Conservation (phyloP, 78 protist species). For the Neovahlkampfia damariscottae region DNA sequence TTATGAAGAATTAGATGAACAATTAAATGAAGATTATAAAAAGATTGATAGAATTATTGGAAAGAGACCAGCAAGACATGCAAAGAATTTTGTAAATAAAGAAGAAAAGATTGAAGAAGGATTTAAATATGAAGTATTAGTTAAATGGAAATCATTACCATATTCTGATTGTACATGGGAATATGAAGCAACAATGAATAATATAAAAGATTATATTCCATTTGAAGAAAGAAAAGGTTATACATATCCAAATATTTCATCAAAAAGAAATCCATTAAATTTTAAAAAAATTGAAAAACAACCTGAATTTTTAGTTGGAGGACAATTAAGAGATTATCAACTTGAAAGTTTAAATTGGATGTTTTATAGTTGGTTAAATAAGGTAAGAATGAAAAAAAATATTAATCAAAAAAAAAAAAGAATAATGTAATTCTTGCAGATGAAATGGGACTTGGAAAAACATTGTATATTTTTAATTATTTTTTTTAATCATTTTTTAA, state of each 20-base stretch:
- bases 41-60: neutral
- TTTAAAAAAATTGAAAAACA: neutral
- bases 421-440: slow-evolving; percentile 35
- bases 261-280: neutral
- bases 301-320: neutral
- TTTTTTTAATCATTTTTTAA: too few relatives aligned
- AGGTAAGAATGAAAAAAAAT: slow-evolving; percentile 56
- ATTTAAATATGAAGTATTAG: neutral
- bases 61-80: neutral
- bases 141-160: slow-evolving; percentile 50
- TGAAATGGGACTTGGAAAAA: slow-evolving; percentile 82
- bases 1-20: neutral
- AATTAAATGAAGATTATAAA: neutral
- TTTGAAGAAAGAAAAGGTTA: neutral
- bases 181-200: slow-evolving; percentile 14
- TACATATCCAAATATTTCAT: neutral
- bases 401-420: too few relatives aligned
- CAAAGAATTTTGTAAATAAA: too few relatives aligned
- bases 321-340: slow-evolving; percentile 61
- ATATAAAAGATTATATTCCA: neutral
- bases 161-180: slow-evolving; percentile 69
- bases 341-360: slow-evolving; percentile 48
- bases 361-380: neutral
- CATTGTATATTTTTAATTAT: too few relatives aligned
- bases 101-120: neutral